Evolutionary conservation across 2,329 filamentous ascomycete genomes (phyloP).

Genomic region (Phialophora expanda): DNA sequence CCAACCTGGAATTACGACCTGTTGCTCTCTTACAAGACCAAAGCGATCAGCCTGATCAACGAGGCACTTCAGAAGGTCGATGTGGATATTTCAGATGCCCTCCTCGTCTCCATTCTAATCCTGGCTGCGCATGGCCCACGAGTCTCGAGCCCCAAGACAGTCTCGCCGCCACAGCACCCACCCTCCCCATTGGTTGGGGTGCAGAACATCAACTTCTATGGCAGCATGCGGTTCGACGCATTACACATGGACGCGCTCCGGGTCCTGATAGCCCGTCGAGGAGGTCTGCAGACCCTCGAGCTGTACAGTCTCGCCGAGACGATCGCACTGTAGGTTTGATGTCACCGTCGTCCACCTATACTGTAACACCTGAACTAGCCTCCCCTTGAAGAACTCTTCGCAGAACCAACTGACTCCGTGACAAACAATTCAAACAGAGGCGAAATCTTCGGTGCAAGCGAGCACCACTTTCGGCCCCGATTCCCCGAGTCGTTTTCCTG

Average conservation of each 20-base stretch:
- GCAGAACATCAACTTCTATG: conserved; percentile 14
- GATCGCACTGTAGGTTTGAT: conserved; percentile 1
- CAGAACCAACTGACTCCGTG: background rate
- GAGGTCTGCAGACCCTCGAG: conserved; percentile 5
- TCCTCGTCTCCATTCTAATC: conserved; percentile 12
- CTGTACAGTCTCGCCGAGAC: conserved; percentile 13
- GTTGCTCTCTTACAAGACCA: conserved; percentile 12
- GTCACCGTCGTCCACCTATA: too few species aligned
- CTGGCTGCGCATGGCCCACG: conserved; percentile 9
- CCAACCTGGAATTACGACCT: background rate
- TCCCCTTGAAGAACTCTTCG: too few species aligned
- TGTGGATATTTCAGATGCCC: background rate
- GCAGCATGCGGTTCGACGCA: conserved; percentile 7
- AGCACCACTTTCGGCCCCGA: background rate
- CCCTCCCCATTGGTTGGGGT: background rate
- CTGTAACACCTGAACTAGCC: too few species aligned
- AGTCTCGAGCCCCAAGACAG: background rate
- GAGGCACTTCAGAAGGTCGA: background rate
- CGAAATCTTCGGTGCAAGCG: background rate
- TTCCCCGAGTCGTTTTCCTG: background rate
- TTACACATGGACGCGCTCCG: conserved; percentile 10
- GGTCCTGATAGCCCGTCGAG: conserved; percentile 6
- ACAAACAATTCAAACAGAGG: background rate
- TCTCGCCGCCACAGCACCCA: conserved; percentile 1
- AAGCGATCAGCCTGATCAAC: conserved; percentile 14